Evolutionary conservation across 345 rosid genomes (phyloP).

Genomic region (Barbarea vulgaris): DNA sequence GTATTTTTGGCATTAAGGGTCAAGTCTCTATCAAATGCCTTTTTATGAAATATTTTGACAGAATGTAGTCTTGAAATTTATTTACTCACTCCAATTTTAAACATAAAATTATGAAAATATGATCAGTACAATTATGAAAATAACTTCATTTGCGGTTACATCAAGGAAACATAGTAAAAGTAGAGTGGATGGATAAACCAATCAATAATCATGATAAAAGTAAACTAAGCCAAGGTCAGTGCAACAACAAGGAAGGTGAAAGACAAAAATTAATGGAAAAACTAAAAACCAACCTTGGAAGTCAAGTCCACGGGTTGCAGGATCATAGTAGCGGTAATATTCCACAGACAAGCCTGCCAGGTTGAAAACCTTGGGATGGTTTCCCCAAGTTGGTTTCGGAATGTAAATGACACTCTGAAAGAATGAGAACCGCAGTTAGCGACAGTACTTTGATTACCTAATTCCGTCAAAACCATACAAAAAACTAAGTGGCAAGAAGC

Average conservation of each 20-base stretch:
- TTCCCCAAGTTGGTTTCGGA: conserved; percentile 98
- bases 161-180: background rate
- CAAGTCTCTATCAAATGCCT: conserved; percentile 11
- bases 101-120: background rate
- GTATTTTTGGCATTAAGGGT: conserved; percentile 17
- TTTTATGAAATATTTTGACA: background rate
- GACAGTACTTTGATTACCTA: background rate
- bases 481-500: conserved; percentile 15
- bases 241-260: background rate
- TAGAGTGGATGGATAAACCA: background rate
- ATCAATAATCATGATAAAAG: background rate
- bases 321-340: conserved; percentile 91
- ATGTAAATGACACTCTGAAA: conserved; percentile 80
- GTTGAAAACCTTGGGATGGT: conserved; percentile 88
- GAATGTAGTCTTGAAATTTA: background rate
- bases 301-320: conserved; percentile 86
- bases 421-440: conserved; percentile 31
- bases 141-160: background rate
- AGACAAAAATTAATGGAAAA: background rate
- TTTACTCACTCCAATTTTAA: background rate
- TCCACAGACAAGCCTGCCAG: conserved; percentile 86
- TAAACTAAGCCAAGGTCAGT: background rate
- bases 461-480: background rate
- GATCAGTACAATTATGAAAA: background rate
- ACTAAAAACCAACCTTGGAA: conserved; percentile 55